Evolutionary conservation across 768 basidiomycete genomes (phyloP), one percentile per base, ranked within the genome.

Genomic region (Boletus rufocinnamomeus): DNA sequence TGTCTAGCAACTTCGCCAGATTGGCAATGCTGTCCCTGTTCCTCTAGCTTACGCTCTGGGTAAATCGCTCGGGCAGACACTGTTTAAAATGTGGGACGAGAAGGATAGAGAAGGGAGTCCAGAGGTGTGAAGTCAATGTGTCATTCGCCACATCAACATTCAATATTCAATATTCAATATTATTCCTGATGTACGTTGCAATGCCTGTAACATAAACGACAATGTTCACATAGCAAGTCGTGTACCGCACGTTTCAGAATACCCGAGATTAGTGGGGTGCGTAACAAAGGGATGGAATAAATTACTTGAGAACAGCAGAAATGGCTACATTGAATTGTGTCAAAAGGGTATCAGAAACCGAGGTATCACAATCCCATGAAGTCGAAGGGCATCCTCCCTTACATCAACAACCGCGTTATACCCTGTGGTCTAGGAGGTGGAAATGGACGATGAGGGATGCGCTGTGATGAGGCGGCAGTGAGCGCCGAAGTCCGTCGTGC

Each of bases 1-100:
- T 52, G 37, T 59, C 25, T 60, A 92, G 90, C 86, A 87, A 84
- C 76, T 85, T 56, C 77, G 81, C 50, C 90, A 91, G 61, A 91
- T 92, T 46, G 91, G 90, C 0, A 92, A 92, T 65, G 90, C 89
- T 3, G 89, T 91, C 8, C 88, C 89, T 3, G 79, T 89, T 9
- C 85, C 86, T 3, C 77, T 91, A 25, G 87, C 86, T 5, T 73
- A 80, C 11, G 86, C 87, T 3, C 75, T 91, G 2, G 87, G 86
- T 8, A 75, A 71, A 50, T 72, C 74, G 8, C 66, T 82, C 3
- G 75, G 78, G 2, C 76, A 76, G 50, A 79, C 82, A 0, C 61
- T 85, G 40, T 58, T 82, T 21, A 72, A 77, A 59, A 72, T 70
- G 52, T 83, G 83, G 84, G 74, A 74, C 50, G 64, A 69, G 48